Evolutionary conservation across 306 rosid species (phyloP).

Genomic region (Boehmeria nivea): DNA sequence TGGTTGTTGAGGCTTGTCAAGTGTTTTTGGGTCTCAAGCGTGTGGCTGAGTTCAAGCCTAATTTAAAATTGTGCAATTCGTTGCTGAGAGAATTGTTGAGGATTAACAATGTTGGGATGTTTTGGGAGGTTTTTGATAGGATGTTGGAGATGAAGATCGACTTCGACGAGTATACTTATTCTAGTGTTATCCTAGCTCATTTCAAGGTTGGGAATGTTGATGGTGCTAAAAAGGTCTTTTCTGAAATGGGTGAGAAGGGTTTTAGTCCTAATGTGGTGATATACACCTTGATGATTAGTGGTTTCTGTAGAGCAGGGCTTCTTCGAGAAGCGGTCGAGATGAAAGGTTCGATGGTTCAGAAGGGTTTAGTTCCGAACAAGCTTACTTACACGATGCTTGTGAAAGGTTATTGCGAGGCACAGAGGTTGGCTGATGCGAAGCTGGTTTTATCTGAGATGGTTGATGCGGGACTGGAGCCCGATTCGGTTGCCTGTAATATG

Average conservation of each 20-base stretch:
- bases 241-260: constrained; percentile 46
- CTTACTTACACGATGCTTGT: constrained; percentile 28
- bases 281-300: constrained; percentile 29
- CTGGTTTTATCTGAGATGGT: constrained; percentile 24
- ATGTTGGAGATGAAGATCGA: constrained; percentile 32
- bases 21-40: constrained; percentile 32
- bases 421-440: constrained; percentile 30
- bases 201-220: constrained; percentile 35
- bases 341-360: constrained; percentile 27
- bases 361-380: constrained; percentile 34
- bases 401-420: constrained; percentile 32
- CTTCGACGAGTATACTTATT: constrained; percentile 41
- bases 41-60: constrained; percentile 26
- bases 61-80: constrained; percentile 32
- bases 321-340: constrained; percentile 30
- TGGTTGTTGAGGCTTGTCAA: constrained; percentile 34
- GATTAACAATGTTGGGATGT: constrained; percentile 28
- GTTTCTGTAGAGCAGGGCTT: constrained; percentile 32
- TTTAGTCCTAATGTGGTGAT: constrained; percentile 28
- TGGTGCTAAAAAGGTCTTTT: constrained; percentile 29
- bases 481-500: constrained; percentile 17
- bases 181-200: constrained; percentile 40
- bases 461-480: constrained; percentile 28
- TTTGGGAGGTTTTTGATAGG: constrained; percentile 43
- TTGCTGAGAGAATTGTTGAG: constrained; percentile 43